Evolutionary conservation across 495 filamentous ascomycete species (phyloP).

Genomic region (Physcia stellaris): DNA sequence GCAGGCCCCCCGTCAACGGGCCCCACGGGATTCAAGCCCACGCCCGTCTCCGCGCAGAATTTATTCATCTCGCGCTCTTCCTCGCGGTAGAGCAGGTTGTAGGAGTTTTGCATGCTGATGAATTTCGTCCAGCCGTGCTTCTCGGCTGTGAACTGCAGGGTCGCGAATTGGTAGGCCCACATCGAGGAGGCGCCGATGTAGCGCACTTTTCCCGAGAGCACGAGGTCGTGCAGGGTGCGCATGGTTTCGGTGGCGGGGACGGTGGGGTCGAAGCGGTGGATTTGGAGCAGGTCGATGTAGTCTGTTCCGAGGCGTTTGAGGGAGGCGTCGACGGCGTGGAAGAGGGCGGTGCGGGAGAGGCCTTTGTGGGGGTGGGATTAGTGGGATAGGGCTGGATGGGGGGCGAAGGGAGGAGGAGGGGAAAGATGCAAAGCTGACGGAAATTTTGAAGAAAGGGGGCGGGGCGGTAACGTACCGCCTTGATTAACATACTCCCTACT

Average conservation of each 20-base stretch:
- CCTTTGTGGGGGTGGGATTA: no score
- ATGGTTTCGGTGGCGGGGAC: conserved; percentile 57
- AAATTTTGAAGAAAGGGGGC: background rate
- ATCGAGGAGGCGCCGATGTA: conserved; percentile 60
- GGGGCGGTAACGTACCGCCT: conserved; percentile 8
- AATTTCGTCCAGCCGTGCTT: conserved; percentile 60
- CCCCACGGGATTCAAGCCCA: conserved; percentile 56
- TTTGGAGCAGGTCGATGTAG: conserved; percentile 65
- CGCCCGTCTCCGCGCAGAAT: conserved; percentile 34
- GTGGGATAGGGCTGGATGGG: no score
- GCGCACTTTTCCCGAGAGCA: conserved; percentile 47
- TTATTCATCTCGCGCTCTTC: conserved; percentile 60
- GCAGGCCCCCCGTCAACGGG: conserved; percentile 37
- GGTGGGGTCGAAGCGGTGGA: conserved; percentile 51
- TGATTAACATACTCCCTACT: conserved; percentile 33
- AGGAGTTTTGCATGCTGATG: conserved; percentile 61
- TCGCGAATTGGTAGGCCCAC: conserved; percentile 53
- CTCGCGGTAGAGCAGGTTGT: conserved; percentile 61
- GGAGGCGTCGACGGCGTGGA: conserved; percentile 54
- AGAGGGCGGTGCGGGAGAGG: conserved; percentile 48
- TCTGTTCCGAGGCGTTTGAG: conserved; percentile 48
- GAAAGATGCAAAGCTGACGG: no score
- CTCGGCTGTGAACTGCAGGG: conserved; percentile 49
- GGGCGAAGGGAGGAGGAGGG: no score
- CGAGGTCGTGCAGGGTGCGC: conserved; percentile 55